Conservation (phyloP, 305 asterid species). For the Fraxinus platypoda region DNA sequence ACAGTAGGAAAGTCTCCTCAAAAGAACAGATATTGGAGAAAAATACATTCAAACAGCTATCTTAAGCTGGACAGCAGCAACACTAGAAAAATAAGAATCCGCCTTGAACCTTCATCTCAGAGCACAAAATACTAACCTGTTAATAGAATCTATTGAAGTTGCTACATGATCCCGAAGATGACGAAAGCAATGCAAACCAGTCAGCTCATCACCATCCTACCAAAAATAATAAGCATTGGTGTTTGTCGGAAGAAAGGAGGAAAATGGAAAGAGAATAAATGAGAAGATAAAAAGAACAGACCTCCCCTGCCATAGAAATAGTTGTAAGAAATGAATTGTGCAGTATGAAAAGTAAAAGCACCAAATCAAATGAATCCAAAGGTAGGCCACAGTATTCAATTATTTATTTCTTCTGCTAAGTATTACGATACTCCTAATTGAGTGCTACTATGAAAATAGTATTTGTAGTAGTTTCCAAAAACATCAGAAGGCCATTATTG, state of each 20-base stretch:
- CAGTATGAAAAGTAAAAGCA: not conserved
- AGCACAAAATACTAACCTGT: slow-evolving; percentile 64
- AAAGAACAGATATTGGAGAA: not conserved
- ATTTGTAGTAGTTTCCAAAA: not conserved
- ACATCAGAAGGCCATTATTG: not conserved
- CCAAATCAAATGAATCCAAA: not conserved
- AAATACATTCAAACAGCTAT: slow-evolving; percentile 17
- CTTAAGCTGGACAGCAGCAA: slow-evolving; percentile 18
- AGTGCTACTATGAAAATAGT: not conserved
- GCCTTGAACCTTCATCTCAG: slow-evolving; percentile 22
- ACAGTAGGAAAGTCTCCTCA: not conserved
- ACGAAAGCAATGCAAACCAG: slow-evolving; percentile 97
- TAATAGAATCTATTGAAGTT: slow-evolving; percentile 79
- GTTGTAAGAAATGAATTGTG: not conserved
- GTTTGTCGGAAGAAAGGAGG: slow-evolving; percentile 9
- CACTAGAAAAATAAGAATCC: slow-evolving; percentile 21
- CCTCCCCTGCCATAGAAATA: not conserved
- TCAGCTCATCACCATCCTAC: slow-evolving; percentile 91
- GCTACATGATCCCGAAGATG: slow-evolving; percentile 88
- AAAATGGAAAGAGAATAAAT: not conserved
- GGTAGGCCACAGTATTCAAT: not conserved
- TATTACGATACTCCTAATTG: not conserved
- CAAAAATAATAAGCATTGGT: slow-evolving; percentile 11
- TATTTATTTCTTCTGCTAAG: not conserved
- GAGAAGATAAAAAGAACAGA: not conserved